Percentiles rank a stretch among this genome's conserved stretches.
Evolutionary conservation across 1,139 yeast species (phyloP).

Genomic region (Yamadazyma sp.): DNA sequence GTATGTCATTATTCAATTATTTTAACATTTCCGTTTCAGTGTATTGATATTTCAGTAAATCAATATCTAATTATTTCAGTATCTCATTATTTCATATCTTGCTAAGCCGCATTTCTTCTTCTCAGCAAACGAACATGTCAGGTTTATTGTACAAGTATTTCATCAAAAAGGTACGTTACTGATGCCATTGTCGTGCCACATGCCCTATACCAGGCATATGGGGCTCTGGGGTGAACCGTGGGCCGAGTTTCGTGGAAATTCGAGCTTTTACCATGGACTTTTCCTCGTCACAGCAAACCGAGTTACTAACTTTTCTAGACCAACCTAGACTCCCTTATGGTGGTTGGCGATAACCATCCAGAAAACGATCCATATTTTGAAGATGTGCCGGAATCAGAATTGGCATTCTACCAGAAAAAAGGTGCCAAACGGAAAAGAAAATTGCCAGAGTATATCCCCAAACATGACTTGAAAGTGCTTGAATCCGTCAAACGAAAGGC

Average conservation of each 20-base stretch:
- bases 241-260: too few species aligned
- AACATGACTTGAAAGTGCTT: slow-evolving; percentile 52
- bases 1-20: too few species aligned
- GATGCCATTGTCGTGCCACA: too few species aligned
- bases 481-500: slow-evolving; percentile 59
- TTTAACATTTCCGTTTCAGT: neutral
- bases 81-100: neutral
- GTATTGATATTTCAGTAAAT: too few species aligned
- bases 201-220: too few species aligned
- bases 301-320: slow-evolving; percentile 24
- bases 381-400: slow-evolving; percentile 47
- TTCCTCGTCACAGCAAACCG: too few species aligned
- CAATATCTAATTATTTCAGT: neutral
- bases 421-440: slow-evolving; percentile 49
- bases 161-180: slow-evolving; percentile 34
- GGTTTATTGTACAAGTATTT: slow-evolving; percentile 31
- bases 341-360: slow-evolving; percentile 23
- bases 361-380: slow-evolving; percentile 49
- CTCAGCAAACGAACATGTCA: slow-evolving; percentile 16
- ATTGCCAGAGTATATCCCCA: slow-evolving; percentile 57
- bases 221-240: too few species aligned
- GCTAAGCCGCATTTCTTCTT: slow-evolving; percentile 7
- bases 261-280: neutral
- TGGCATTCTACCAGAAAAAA: slow-evolving; percentile 44
- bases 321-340: slow-evolving; percentile 34